Evolutionary conservation across 75 land plant genomes (phyloP).

Genomic region (Picea sitchensis): DNA sequence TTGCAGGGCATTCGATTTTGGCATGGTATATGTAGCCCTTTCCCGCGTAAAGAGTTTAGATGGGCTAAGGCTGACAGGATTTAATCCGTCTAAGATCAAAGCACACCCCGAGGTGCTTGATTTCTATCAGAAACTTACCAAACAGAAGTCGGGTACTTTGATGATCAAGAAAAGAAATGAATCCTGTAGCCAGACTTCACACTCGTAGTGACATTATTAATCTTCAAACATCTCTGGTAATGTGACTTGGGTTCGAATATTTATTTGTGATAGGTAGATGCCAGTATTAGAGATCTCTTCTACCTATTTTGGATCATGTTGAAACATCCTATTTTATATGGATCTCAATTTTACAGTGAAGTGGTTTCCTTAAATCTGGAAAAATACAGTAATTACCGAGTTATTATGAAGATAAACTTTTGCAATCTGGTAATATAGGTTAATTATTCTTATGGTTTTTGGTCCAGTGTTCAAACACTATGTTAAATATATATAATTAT

Average conservation of each 20-base stretch:
- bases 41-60: constrained; percentile 63
- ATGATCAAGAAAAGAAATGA: not conserved
- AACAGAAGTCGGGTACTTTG: not conserved
- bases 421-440: not conserved
- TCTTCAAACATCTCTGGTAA: not conserved
- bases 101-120: constrained; percentile 60
- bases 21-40: constrained; percentile 85
- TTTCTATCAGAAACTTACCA: constrained; percentile 41
- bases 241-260: too few relatives aligned
- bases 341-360: not conserved
- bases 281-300: not conserved
- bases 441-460: not conserved
- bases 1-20: constrained; percentile 56
- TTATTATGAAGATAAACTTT: not conserved
- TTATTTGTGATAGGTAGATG: not conserved
- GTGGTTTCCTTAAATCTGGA: not conserved
- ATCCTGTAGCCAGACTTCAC: not conserved
- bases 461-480: not conserved
- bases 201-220: not conserved
- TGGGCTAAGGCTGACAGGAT: constrained; percentile 60
- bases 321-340: not conserved
- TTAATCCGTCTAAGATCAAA: constrained; percentile 56
- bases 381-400: not conserved
- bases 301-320: not conserved
- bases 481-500: not conserved